A percentile compares a stretch with the other conserved stretches of the same genome.
These are phyloP conservation scores for Candida gigantensis DNA, from an alignment of 1,139 yeast species.

Conservation along the genomic window DNA sequence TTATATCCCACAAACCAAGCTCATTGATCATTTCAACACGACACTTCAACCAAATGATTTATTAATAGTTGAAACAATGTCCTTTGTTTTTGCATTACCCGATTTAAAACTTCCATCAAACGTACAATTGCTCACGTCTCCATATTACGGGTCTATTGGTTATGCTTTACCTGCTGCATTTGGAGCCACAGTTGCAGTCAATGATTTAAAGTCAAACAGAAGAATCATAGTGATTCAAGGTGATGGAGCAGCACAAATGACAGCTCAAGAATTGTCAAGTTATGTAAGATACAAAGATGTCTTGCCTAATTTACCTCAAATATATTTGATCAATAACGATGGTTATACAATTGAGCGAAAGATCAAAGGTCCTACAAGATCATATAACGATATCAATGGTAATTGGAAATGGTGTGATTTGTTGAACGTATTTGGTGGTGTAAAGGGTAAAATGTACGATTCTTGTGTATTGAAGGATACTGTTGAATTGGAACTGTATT, in stretches of 20 bases:
- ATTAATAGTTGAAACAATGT: conserved; percentile 74
- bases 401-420: conserved; percentile 77
- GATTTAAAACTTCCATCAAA: conserved; percentile 60
- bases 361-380: conserved; percentile 72
- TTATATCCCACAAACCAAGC: conserved; percentile 27
- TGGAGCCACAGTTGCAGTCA: conserved; percentile 72
- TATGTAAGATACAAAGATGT: conserved; percentile 59
- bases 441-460: conserved; percentile 32
- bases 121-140: conserved; percentile 57
- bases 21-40: conserved; percentile 32
- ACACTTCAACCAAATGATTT: conserved; percentile 62
- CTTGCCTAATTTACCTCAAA: conserved; percentile 43
- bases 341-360: conserved; percentile 89
- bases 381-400: conserved; percentile 78
- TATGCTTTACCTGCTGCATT: conserved; percentile 82
- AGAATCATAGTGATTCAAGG: conserved; percentile 77
- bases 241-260: conserved; percentile 92
- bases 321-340: conserved; percentile 72
- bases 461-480: conserved; percentile 32
- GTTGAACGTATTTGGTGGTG: conserved; percentile 69
- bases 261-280: conserved; percentile 77
- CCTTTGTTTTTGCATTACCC: conserved; percentile 70
- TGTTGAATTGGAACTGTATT: conserved; percentile 27
- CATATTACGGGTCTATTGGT: conserved; percentile 82
- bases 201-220: conserved; percentile 51